Base-by-base conservation (phyloP, 768 basidiomycete species). In the Hygrophorus pudorinus region DNA sequence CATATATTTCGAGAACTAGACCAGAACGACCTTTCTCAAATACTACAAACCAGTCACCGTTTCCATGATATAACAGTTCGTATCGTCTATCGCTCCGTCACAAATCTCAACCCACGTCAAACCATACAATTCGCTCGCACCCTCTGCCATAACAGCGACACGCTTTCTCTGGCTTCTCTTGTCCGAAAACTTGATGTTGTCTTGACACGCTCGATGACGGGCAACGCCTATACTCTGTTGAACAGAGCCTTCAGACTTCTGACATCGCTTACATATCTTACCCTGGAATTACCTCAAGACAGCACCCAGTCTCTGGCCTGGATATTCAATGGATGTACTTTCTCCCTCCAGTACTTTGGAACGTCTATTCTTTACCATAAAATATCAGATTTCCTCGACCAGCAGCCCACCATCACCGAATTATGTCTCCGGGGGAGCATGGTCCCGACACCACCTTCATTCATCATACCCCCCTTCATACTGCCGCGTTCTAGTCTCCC, bases 381-480 rank as follows among this genome's bases (percentile, higher is more conserved):
- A 3, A 64, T 82, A 11, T 73, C 73, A 0, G 45, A 51, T 7
- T 78, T 81, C 56, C 64, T 82, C 43, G 72, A 68, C 44, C 59
- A 61, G 0, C 79, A 81, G 57, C 60, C 59, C 4, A 49, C 54
- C 20, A 61, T 82, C 48, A 53, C 55, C 31, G 73, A 81, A 18
- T 65, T 83, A 42, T 73, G 73, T 10, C 65, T 81, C 17, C 65
- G 77, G 16, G 78, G 78, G 0, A 71, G 49, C 67, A 68, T 45
- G 59, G 64, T 43, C 64, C 59, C 21, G 39, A 45, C 11, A 39
- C 45, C 3, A 48, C 48, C 18, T 40, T 28, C 37, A 14, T 44
- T 47, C 42, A 34, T 28, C 43, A 36, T 33, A 13, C 38, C 44
- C 35, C 45, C 34, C 29, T 43, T 71, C 46, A 42, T 53, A 3